Percentiles rank a stretch among this genome's conserved stretches.
These are phyloP conservation scores for Calendula officinalis DNA, from an alignment of 129 eudicot species.

Conservation along the genomic window DNA sequence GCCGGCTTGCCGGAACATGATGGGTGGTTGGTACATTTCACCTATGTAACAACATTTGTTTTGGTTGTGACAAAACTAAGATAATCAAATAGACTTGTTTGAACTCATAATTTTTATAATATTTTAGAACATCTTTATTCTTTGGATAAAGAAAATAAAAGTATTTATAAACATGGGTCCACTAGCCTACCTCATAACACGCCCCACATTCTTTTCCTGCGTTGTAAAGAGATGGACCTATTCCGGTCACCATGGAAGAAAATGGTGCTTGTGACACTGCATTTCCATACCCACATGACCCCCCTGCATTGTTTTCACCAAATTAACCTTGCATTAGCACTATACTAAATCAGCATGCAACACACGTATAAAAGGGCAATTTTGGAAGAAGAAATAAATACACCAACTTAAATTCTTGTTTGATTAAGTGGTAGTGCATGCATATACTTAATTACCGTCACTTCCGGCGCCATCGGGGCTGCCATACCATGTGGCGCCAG, in stretches of 20 bases:
- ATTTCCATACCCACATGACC: constrained; percentile 84
- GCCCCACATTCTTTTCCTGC: constrained; percentile 88
- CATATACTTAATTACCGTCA: constrained; percentile 55
- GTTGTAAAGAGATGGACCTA: constrained; percentile 80
- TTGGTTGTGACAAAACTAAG: too few relatives aligned
- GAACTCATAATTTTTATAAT: background rate
- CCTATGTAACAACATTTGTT: constrained; percentile 23
- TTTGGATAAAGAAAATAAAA: too few relatives aligned
- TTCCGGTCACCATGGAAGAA: constrained; percentile 76
- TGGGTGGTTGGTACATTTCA: constrained; percentile 62
- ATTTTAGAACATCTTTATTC: background rate
- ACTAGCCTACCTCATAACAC: constrained; percentile 57
- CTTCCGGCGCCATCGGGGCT: constrained; percentile 79
- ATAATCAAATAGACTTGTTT: background rate
- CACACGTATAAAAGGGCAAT: constrained; percentile 2
- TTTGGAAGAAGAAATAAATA: background rate
- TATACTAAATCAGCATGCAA: constrained; percentile 12
- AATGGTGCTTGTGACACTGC: constrained; percentile 75
- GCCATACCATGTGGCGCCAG: constrained; percentile 90
- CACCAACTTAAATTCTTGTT: background rate
- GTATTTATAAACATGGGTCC: constrained; percentile 10
- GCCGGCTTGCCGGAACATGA: constrained; percentile 67
- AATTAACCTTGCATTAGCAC: constrained; percentile 18
- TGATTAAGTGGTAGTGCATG: background rate
- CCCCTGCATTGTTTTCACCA: constrained; percentile 52